Evolutionary conservation across 257 asterid genomes (phyloP).

Genomic region (Gentiana straminea): DNA sequence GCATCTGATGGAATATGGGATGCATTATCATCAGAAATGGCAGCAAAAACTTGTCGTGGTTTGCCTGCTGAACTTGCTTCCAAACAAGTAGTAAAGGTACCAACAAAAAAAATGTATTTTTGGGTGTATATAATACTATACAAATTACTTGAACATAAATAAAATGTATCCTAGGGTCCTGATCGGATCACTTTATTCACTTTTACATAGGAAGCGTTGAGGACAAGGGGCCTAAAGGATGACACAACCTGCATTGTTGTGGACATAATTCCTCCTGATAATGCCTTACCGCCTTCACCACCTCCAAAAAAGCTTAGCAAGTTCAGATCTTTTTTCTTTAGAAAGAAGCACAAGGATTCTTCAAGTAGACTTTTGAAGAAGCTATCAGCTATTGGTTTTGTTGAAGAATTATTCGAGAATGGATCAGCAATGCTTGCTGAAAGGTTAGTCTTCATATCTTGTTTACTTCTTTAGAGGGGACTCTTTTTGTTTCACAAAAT

Average conservation of each 20-base stretch:
- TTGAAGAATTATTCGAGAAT: constrained; percentile 75
- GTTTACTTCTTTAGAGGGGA: no score
- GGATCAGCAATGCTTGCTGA: constrained; percentile 78
- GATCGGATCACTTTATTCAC: constrained; percentile 6
- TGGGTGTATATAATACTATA: no score
- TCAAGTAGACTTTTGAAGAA: constrained; percentile 27
- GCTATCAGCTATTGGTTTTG: constrained; percentile 50
- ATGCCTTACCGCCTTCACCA: constrained; percentile 21
- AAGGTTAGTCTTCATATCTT: constrained; percentile 25
- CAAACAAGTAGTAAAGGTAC: constrained; percentile 64
- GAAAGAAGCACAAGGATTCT: constrained; percentile 25
- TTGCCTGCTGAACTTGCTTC: constrained; percentile 77
- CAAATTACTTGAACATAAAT: no score
- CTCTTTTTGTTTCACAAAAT: no score
- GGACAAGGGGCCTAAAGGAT: constrained; percentile 67
- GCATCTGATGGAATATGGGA: constrained; percentile 96
- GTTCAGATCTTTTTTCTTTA: constrained; percentile 36
- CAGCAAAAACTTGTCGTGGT: constrained; percentile 69
- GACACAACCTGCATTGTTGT: constrained; percentile 81
- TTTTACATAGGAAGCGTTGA: constrained; percentile 53
- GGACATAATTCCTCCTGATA: constrained; percentile 57
- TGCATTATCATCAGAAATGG: constrained; percentile 59
- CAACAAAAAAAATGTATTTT: not conserved
- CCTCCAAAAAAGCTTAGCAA: constrained; percentile 37
- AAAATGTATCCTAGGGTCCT: not conserved